Conservation (phyloP, 148 eudicot species). For the Selenicereus undatus region DNA sequence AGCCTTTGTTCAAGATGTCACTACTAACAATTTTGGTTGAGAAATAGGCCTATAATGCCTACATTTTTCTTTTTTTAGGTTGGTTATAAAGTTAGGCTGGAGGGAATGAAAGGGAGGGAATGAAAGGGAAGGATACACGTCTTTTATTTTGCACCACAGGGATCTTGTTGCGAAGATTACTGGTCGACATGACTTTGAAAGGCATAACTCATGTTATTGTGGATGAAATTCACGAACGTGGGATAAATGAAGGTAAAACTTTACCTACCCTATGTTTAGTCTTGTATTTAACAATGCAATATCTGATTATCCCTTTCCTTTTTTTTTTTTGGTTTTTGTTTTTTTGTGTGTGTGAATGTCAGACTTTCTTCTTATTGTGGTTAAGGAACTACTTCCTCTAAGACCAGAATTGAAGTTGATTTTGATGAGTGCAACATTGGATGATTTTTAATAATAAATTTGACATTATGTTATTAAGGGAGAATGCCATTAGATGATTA, state of each 20-base stretch:
- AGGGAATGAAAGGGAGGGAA: slow-evolving; percentile 96
- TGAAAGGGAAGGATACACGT: no score
- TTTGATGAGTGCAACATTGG: slow-evolving; percentile 98
- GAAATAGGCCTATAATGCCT: slow-evolving; percentile 8
- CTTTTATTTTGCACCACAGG: slow-evolving; percentile 98
- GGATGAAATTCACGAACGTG: no score
- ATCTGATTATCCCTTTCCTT: no score
- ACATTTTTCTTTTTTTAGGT: slow-evolving; percentile 45
- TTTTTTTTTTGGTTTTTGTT: background rate
- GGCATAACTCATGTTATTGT: slow-evolving; percentile 93
- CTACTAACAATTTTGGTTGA: background rate
- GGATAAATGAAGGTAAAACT: no score
- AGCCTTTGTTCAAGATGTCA: background rate
- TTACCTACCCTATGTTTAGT: no score
- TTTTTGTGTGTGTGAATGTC: slow-evolving; percentile 15
- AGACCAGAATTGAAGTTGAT: slow-evolving; percentile 85
- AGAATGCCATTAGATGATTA: no score
- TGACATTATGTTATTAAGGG: no score
- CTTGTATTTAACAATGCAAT: no score
- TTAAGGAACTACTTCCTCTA: slow-evolving; percentile 86
- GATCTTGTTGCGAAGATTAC: slow-evolving; percentile 85
- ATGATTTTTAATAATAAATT: no score
- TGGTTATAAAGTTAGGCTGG: slow-evolving; percentile 96
- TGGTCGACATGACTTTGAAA: slow-evolving; percentile 79
- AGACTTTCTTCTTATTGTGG: slow-evolving; percentile 95